Evolutionary conservation across 176 grass and related monocot species (phyloP).

Genomic region (Pontederia paniculata): DNA sequence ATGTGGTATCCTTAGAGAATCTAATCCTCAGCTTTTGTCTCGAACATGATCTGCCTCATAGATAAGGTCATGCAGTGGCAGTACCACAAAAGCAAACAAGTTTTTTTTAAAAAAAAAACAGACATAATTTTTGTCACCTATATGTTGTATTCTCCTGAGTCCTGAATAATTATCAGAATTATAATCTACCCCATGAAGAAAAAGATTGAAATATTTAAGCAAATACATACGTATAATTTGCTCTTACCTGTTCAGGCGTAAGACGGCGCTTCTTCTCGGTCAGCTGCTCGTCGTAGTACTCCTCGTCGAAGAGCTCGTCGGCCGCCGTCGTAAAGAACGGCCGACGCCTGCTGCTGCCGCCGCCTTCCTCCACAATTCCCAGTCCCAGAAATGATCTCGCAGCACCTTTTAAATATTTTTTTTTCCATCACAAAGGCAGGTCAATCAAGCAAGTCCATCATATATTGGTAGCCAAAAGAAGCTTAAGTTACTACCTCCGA

Average conservation of each 20-base stretch:
- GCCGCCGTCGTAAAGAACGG: constrained; percentile 69
- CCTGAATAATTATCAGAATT: neutral
- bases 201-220: neutral
- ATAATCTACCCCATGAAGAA: neutral
- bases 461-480: neutral
- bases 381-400: neutral
- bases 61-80: too few relatives aligned
- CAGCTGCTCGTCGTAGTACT: constrained; percentile 94
- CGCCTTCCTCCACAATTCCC: too few relatives aligned
- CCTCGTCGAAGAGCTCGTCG: constrained; percentile 78
- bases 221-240: too few relatives aligned
- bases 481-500: constrained; percentile 5
- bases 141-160: too few relatives aligned
- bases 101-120: too few relatives aligned
- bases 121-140: too few relatives aligned
- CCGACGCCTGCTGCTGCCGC: constrained; percentile 28
- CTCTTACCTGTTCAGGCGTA: constrained; percentile 60
- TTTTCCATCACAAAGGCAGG: neutral
- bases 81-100: too few relatives aligned
- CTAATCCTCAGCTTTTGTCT: too few relatives aligned
- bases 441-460: neutral
- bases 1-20: too few relatives aligned
- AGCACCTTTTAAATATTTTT: neutral
- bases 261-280: constrained; percentile 85
- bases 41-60: too few relatives aligned